These are phyloP conservation scores for Talaromyces proteolyticus DNA, from an alignment of 495 filamentous ascomycete genomes.

Conservation along the genomic window DNA sequence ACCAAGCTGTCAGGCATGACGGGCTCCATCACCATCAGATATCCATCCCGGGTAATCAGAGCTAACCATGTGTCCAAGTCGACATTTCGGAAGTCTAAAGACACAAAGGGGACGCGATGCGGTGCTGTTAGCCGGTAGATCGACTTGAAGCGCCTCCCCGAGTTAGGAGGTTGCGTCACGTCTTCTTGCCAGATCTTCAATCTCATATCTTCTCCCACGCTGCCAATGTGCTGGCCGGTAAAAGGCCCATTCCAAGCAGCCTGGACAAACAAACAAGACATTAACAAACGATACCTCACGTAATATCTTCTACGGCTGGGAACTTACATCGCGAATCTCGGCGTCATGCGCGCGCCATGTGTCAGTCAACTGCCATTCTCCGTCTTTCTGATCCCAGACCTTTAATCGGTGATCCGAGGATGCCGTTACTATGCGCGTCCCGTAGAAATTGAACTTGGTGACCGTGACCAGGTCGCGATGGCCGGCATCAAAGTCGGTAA, in stretches of 20 bases:
- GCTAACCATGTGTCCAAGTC: conserved; percentile 75
- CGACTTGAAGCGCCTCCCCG: conserved; percentile 70
- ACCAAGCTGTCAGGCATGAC: conserved; percentile 75
- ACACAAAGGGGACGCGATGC: conserved; percentile 61
- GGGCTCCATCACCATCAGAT: conserved; percentile 77
- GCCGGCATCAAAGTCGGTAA: conserved; percentile 63
- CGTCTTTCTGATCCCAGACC: conserved; percentile 80
- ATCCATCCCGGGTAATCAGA: conserved; percentile 73
- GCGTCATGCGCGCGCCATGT: conserved; percentile 88
- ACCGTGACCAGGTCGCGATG: conserved; percentile 49
- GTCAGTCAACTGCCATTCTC: conserved; percentile 73
- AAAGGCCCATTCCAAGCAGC: conserved; percentile 73
- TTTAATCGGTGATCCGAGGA: conserved; percentile 91
- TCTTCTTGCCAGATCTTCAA: conserved; percentile 91
- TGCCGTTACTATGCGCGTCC: conserved; percentile 83
- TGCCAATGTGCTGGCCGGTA: conserved; percentile 56
- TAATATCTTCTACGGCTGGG: no score
- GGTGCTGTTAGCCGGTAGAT: conserved; percentile 51
- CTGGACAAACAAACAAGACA: conserved; percentile 27
- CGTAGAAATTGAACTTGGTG: conserved; percentile 66
- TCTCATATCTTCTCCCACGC: conserved; percentile 77
- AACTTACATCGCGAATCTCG: conserved; percentile 83
- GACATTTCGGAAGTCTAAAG: conserved; percentile 73
- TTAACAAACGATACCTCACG: background rate
- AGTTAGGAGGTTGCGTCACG: conserved; percentile 60